A percentile compares a stretch with the other conserved stretches of the same genome.
phyloP scores from a whole-genome alignment of 768 basidiomycete species.

The Lactarius indigo region DNA sequence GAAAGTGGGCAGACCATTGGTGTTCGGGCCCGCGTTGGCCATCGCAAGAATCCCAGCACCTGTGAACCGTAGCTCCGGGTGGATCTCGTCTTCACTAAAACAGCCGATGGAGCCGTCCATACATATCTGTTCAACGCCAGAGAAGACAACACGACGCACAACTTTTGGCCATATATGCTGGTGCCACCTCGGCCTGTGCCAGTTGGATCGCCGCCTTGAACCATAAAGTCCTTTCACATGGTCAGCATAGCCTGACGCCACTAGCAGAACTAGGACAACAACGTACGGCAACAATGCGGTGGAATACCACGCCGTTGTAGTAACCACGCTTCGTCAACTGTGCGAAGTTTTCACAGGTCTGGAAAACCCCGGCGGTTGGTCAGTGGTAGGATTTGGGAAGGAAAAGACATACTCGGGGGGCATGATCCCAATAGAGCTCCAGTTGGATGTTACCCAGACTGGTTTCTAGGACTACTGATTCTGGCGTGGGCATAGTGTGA shows the following conservation, averaged over 20 bases:
- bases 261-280: not conserved
- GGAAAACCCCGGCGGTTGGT: constrained; percentile 18
- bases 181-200: constrained; percentile 92
- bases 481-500: constrained; percentile 27
- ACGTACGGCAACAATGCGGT: constrained; percentile 83
- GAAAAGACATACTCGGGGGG: constrained; percentile 53
- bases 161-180: constrained; percentile 86
- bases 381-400: not conserved
- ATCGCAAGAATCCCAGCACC: constrained; percentile 95
- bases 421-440: constrained; percentile 92
- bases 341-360: constrained; percentile 96
- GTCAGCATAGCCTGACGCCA: constrained; percentile 6
- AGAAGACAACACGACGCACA: constrained; percentile 44
- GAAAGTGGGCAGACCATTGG: constrained; percentile 53
- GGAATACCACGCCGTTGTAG: constrained; percentile 87
- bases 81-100: constrained; percentile 81
- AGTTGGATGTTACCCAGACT: constrained; percentile 83
- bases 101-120: not conserved
- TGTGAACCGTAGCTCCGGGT: constrained; percentile 88
- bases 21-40: constrained; percentile 97
- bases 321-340: constrained; percentile 90
- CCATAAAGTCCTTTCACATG: constrained; percentile 82
- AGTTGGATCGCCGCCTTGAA: constrained; percentile 93
- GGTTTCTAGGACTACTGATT: constrained; percentile 75
- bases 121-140: not conserved